Evolutionary conservation across 257 asterid genomes (phyloP).

Genomic region (Craterostigma plantagineum): DNA sequence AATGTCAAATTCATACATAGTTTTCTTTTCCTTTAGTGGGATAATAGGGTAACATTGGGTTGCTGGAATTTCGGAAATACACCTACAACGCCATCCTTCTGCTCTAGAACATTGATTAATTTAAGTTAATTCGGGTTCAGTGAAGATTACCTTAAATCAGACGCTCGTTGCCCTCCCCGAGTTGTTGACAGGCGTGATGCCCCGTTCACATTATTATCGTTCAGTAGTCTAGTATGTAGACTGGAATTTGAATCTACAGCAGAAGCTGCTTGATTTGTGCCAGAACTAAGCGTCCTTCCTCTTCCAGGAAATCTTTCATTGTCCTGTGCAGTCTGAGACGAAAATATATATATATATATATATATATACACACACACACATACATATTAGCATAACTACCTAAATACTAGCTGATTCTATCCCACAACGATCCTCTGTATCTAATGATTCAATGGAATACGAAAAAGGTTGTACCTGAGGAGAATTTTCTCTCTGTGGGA

Average conservation of each 20-base stretch:
- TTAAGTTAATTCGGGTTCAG: neutral
- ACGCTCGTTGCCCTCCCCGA: conserved; percentile 16
- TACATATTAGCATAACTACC: neutral
- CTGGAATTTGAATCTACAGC: conserved; percentile 34
- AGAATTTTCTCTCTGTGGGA: conserved; percentile 59
- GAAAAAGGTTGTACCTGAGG: conserved; percentile 40
- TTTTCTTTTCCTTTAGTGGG: neutral
- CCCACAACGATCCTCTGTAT: no score
- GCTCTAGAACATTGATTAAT: no score
- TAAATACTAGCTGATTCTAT: no score
- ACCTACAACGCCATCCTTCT: no score
- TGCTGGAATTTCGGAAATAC: neutral
- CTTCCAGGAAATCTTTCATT: conserved; percentile 65
- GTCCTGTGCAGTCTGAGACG: conserved; percentile 35
- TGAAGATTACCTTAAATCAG: conserved; percentile 28
- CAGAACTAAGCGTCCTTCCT: conserved; percentile 53
- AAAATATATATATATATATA: no score
- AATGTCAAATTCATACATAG: neutral
- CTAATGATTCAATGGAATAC: no score
- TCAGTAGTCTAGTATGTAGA: conserved; percentile 69
- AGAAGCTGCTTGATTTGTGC: conserved; percentile 23
- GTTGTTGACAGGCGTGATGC: conserved; percentile 20
- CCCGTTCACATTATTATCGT: conserved; percentile 20
- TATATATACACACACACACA: no score
- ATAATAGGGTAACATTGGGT: neutral